A percentile compares a stretch with the other conserved stretches of the same genome.
phyloP scores from a whole-genome alignment of 192 early-diverging fungal genomes.

The Backusella morwellensis region DNA sequence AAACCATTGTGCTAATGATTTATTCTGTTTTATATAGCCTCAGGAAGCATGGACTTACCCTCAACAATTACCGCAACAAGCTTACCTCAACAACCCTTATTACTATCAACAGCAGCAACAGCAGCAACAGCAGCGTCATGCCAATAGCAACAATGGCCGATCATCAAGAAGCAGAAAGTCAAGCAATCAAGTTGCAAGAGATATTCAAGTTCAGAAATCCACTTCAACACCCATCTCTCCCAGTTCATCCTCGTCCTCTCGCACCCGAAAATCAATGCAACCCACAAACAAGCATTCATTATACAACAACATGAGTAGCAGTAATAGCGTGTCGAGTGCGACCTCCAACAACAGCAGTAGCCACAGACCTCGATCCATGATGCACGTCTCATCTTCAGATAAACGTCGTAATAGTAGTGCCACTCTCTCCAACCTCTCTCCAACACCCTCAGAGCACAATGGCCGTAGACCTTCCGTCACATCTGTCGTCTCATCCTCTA shows the following conservation, averaged over 20 bases:
- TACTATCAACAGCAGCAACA: slow-evolving; percentile 7
- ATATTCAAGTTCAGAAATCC: neutral
- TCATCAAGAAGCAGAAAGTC: neutral
- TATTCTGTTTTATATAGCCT: neutral
- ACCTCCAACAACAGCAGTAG: neutral
- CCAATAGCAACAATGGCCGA: neutral
- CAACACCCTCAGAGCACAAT: neutral
- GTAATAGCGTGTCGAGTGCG: neutral
- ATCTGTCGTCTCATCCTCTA: slow-evolving; percentile 7
- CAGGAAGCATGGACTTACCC: slow-evolving; percentile 20
- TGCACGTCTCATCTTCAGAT: neutral
- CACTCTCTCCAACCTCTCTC: neutral
- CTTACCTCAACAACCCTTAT: neutral
- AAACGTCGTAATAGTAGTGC: neutral
- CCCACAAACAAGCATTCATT: neutral
- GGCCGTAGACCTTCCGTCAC: neutral
- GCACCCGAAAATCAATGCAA: neutral
- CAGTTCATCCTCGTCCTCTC: neutral
- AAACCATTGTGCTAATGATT: neutral
- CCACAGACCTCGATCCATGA: neutral
- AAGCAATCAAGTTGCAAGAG: neutral
- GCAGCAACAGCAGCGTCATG: neutral
- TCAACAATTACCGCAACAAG: slow-evolving; percentile 1
- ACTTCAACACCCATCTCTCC: slow-evolving; percentile 5
- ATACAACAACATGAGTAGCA: neutral